A percentile compares a stretch with the other conserved stretches of the same genome.
These are phyloP conservation scores for Cryptococcus depauperatus DNA, from an alignment of 1,284 basidiomycete species.

Conservation along the genomic window DNA sequence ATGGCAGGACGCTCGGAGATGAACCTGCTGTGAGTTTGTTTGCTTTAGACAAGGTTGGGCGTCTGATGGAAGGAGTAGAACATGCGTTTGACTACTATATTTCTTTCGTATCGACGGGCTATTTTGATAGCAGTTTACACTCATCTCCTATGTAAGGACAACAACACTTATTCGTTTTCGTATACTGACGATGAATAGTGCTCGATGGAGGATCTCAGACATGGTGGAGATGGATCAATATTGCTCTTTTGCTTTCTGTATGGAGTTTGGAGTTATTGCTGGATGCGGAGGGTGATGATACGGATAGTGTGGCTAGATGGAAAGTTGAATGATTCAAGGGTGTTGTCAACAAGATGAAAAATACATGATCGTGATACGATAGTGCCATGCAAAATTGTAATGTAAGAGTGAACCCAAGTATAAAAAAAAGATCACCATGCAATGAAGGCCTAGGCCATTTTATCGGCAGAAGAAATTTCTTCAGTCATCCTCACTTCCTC, in stretches of 20 bases:
- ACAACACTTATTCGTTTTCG: background rate
- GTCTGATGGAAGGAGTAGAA: slow-evolving; percentile 16
- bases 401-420: background rate
- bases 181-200: slow-evolving; percentile 20
- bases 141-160: slow-evolving; percentile 40
- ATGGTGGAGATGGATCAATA: slow-evolving; percentile 47
- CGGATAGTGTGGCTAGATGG: slow-evolving; percentile 38
- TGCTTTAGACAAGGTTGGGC: background rate
- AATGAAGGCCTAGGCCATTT: background rate
- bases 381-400: background rate
- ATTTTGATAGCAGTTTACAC: slow-evolving; percentile 47
- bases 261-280: slow-evolving; percentile 44
- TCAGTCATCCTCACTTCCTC: background rate
- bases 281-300: slow-evolving; percentile 43
- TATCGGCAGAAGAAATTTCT: background rate
- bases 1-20: slow-evolving; percentile 37
- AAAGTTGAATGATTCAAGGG: slow-evolving; percentile 33
- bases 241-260: slow-evolving; percentile 42
- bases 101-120: slow-evolving; percentile 42
- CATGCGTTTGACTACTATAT: slow-evolving; percentile 42
- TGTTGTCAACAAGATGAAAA: background rate
- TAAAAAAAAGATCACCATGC: background rate
- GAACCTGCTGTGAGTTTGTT: slow-evolving; percentile 38
- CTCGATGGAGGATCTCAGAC: slow-evolving; percentile 45
- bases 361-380: background rate